Evolutionary conservation across 495 filamentous ascomycete species (phyloP).

Genomic region (Hypoxylon intermedium): DNA sequence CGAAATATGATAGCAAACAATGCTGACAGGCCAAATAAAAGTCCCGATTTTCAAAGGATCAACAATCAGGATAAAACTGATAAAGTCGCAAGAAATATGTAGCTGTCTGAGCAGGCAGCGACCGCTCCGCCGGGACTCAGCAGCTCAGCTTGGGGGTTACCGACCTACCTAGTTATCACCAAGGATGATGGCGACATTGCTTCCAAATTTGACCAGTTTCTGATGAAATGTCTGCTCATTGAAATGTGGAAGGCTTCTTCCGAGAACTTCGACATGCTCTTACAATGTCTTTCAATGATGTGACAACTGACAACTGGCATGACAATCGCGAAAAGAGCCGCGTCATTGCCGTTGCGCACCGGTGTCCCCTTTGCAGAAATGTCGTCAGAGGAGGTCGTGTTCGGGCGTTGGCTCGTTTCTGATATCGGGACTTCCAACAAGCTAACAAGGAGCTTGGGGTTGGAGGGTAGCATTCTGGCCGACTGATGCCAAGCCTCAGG

Average conservation of each 20-base stretch:
- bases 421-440: slow-evolving; percentile 39
- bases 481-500: slow-evolving; percentile 29
- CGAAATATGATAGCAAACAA: slow-evolving; percentile 9
- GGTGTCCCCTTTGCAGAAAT: slow-evolving; percentile 19
- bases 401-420: slow-evolving; percentile 35
- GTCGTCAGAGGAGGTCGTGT: slow-evolving; percentile 35
- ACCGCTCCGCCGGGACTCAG: slow-evolving; percentile 16
- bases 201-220: slow-evolving; percentile 13
- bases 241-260: not conserved
- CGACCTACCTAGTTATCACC: slow-evolving; percentile 9
- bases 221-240: slow-evolving; percentile 1
- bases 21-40: not conserved
- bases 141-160: slow-evolving; percentile 11
- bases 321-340: slow-evolving; percentile 5
- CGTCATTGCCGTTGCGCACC: slow-evolving; percentile 22
- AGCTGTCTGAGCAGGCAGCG: slow-evolving; percentile 3
- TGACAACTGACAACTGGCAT: slow-evolving; percentile 4
- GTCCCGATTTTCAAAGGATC: slow-evolving; percentile 12
- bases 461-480: slow-evolving; percentile 36
- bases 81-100: slow-evolving; percentile 15
- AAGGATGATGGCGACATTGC: slow-evolving; percentile 36
- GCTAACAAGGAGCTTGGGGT: slow-evolving; percentile 19
- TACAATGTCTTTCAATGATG: slow-evolving; percentile 7
- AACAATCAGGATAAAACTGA: no score
- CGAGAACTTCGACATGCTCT: slow-evolving; percentile 1